These are phyloP conservation scores for Atractiella rhizophila DNA, from an alignment of 768 basidiomycete genomes.

Conservation along the genomic window DNA sequence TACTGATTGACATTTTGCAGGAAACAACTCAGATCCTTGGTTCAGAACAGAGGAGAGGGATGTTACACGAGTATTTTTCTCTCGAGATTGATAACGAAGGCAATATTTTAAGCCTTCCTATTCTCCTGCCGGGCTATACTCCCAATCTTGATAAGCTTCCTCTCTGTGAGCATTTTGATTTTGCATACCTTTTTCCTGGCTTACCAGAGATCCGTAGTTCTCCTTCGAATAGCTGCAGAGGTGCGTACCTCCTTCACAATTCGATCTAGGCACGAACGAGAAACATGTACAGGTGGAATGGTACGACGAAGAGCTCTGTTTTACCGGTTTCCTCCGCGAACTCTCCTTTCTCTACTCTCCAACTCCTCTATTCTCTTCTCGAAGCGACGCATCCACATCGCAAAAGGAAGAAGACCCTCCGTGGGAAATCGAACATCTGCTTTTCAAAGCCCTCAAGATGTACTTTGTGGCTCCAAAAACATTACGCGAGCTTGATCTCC, in stretches of 20 bases:
- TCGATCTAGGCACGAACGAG: background rate
- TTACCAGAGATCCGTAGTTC: slow-evolving; percentile 5
- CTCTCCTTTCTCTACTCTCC: slow-evolving; percentile 63
- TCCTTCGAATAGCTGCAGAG: slow-evolving; percentile 13
- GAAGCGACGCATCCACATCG: background rate
- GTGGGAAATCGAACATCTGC: slow-evolving; percentile 74
- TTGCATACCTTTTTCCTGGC: background rate
- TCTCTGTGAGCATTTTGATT: slow-evolving; percentile 31
- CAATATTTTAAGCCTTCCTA: slow-evolving; percentile 46
- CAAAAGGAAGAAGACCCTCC: slow-evolving; percentile 23
- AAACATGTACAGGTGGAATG: slow-evolving; percentile 53
- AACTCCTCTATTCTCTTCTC: background rate
- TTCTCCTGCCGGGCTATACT: slow-evolving; percentile 60
- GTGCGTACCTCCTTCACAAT: background rate
- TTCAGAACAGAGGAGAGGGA: slow-evolving; percentile 30
- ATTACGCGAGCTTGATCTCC: slow-evolving; percentile 38
- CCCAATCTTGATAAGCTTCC: slow-evolving; percentile 81
- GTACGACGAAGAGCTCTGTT: slow-evolving; percentile 61
- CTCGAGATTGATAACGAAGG: slow-evolving; percentile 41
- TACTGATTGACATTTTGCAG: background rate
- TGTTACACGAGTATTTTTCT: slow-evolving; percentile 82
- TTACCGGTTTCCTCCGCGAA: slow-evolving; percentile 60
- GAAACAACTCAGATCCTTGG: slow-evolving; percentile 3
- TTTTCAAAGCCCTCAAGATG: slow-evolving; percentile 63
- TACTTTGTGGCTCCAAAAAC: slow-evolving; percentile 45